Base-by-base conservation (phyloP, 2,329 filamentous ascomycete genomes). In the Daldinia eschscholtzii region DNA sequence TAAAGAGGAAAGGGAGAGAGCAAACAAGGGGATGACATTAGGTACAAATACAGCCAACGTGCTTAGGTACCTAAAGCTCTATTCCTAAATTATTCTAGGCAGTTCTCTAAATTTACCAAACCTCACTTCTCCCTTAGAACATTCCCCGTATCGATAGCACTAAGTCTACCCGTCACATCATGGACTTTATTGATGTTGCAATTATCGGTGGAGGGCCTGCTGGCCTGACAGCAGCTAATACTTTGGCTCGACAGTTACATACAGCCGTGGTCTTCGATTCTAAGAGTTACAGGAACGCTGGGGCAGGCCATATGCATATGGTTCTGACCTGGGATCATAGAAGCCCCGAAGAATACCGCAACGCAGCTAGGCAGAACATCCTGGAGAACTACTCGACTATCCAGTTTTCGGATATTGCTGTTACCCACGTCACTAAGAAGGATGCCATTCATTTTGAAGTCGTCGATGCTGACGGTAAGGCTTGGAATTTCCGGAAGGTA, bases 401-500 rank as follows among this genome's bases (percentile, higher is more conserved):
- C 20, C 4, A 26, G 20, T 26, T 26, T 23, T 10, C 42, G 9
- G 20, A 46, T 9, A 5, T 26, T 46, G 20, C 20, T 15, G 10
- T 23, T 46, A 26, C 18, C 18, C 20, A 26, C 5, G 6, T 46
- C 9, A 13, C 42, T 26, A 26, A 46, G 42, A 26, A 26, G 6
- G 42, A 13, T 4, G 20, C 42, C 20, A 46, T 20, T 6, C 20
- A 12, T 23, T 46, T 46, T 10, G 20, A 46, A 23, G 42, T 46
- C 20, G 12, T 46, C 13, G 20, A 46, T 6, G 20, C 9, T 3
- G 26, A 26, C 20, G 20, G 42, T 6, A 42, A 42, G 41, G 20
- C 41, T 18, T 42, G 41, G 41, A 20, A 42, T 42, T 42, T 42
- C n/a, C 41, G 5, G 41, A 42, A 42, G n/a, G 41, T 46, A 46